Conservation (phyloP, 345 rosid genomes). For the Excoecaria agallocha region DNA sequence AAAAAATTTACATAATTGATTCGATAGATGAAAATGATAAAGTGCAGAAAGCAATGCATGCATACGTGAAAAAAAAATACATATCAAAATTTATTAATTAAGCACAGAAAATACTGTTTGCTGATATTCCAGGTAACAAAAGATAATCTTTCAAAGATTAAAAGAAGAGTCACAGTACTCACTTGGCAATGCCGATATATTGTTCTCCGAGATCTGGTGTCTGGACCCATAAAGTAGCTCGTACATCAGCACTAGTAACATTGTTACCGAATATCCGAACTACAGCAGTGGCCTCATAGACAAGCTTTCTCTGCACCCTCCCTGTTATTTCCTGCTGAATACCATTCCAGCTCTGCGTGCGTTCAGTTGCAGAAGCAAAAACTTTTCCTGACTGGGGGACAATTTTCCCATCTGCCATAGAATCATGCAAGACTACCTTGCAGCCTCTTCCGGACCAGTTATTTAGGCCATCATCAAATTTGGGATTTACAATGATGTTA, state of each 20-base stretch:
- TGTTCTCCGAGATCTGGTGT: slow-evolving; percentile 65
- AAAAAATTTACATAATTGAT: not conserved
- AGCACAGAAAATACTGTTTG: not conserved
- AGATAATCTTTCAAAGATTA: not conserved
- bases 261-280: slow-evolving; percentile 70
- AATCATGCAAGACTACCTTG: slow-evolving; percentile 67
- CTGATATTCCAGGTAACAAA: not conserved
- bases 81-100: not conserved
- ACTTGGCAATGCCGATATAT: slow-evolving; percentile 78
- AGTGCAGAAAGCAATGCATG: not conserved
- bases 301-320: slow-evolving; percentile 68
- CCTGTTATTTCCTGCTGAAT: slow-evolving; percentile 86
- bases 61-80: not conserved
- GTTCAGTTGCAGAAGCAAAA: slow-evolving; percentile 76
- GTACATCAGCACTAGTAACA: slow-evolving; percentile 53
- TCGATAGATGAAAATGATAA: not conserved
- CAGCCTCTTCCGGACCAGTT: slow-evolving; percentile 98
- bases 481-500: slow-evolving; percentile 66
- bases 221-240: slow-evolving; percentile 74
- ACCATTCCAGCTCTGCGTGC: slow-evolving; percentile 87
- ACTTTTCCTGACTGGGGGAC: slow-evolving; percentile 63
- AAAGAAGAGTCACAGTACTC: slow-evolving; percentile 25
- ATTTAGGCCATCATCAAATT: slow-evolving; percentile 70
- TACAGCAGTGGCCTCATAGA: slow-evolving; percentile 64
- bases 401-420: slow-evolving; percentile 72